Conservation (phyloP, 768 basidiomycete genomes). For the Tephrocybe sp. region DNA sequence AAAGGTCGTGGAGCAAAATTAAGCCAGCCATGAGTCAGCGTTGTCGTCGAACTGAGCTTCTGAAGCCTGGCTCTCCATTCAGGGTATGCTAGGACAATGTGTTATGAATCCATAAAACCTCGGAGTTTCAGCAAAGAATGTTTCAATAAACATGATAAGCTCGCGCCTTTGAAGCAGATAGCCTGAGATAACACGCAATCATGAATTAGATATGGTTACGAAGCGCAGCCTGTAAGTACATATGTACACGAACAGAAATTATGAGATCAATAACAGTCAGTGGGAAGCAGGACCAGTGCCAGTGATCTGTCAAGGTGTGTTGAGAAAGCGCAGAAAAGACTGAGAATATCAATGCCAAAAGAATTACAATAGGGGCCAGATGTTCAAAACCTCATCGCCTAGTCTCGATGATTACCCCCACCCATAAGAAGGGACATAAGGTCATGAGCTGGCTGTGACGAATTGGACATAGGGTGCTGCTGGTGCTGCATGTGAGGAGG, state of each 20-base stretch:
- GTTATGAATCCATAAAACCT: too few species aligned
- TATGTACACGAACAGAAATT: constrained; percentile 9
- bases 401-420: constrained; percentile 59
- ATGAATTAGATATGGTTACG: constrained; percentile 17
- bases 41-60: too few species aligned
- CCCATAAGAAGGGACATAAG: constrained; percentile 85
- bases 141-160: too few species aligned
- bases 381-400: constrained; percentile 19
- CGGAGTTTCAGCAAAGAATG: too few species aligned
- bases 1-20: too few species aligned
- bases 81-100: too few species aligned
- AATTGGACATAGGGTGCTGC: constrained; percentile 42
- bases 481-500: constrained; percentile 65
- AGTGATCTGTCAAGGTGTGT: constrained; percentile 2
- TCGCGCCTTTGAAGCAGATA: too few species aligned
- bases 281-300: not conserved
- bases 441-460: constrained; percentile 60
- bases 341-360: constrained; percentile 12
- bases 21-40: too few species aligned
- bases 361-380: not conserved
- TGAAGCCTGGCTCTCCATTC: too few species aligned
- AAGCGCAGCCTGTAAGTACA: constrained; percentile 9
- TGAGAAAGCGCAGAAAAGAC: constrained; percentile 3
- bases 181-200: constrained; percentile 10
- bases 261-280: constrained; percentile 10